A percentile compares a stretch with the other conserved stretches of the same genome.
Evolutionary conservation across 139 green algal genomes (phyloP).

Genomic region (Closterium sp.): DNA sequence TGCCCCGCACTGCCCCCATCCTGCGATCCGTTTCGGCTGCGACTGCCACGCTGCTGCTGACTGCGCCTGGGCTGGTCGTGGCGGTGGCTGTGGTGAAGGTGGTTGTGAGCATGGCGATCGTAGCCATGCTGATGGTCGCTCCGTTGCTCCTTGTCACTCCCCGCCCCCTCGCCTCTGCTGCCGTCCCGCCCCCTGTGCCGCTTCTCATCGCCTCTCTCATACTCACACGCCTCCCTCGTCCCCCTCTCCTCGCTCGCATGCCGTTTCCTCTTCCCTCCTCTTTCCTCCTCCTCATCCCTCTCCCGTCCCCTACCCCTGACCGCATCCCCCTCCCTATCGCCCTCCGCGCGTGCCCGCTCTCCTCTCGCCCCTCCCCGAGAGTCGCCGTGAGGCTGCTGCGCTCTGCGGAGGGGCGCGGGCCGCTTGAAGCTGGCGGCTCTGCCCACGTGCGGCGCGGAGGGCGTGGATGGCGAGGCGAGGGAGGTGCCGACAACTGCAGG

Average conservation of each 20-base stretch:
- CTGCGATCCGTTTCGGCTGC: neutral
- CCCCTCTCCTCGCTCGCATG: neutral
- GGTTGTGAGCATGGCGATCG: neutral
- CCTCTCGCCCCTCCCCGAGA: neutral
- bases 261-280: neutral
- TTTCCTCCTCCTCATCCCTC: neutral
- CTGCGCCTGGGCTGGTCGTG: neutral
- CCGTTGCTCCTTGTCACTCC: neutral
- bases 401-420: neutral
- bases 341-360: neutral
- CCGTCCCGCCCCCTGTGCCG: neutral
- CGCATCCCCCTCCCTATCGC: neutral
- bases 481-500: neutral
- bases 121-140: neutral
- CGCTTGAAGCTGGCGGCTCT: neutral
- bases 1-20: neutral
- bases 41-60: neutral
- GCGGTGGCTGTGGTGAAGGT: neutral
- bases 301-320: neutral
- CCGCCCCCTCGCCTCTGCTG: neutral
- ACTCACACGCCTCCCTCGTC: neutral
- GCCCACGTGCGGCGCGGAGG: neutral
- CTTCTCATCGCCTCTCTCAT: neutral
- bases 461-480: neutral
- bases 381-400: neutral